Evolutionary conservation across 2,329 filamentous ascomycete species (phyloP).

Genomic region (Aureobasidium lini): DNA sequence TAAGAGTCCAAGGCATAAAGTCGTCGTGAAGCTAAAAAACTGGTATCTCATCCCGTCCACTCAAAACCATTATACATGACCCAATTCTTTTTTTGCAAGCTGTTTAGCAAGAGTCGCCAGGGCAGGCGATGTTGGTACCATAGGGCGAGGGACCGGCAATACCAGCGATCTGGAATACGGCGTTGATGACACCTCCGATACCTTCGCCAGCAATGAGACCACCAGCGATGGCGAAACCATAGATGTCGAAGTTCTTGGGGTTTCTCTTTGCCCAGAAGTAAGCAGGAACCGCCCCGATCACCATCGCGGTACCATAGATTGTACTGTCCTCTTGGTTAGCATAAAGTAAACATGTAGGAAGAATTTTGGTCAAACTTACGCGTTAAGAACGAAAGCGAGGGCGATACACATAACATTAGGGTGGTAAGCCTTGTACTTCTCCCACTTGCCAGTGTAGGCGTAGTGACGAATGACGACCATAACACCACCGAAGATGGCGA

Average conservation of each 20-base stretch:
- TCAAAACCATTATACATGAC: not conserved
- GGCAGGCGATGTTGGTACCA: constrained; percentile 37
- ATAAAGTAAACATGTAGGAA: no score
- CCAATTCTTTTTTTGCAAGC: not conserved
- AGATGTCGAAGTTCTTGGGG: constrained; percentile 48
- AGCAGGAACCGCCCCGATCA: constrained; percentile 47
- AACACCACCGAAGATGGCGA: constrained; percentile 44
- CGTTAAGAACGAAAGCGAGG: constrained; percentile 51
- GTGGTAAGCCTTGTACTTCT: constrained; percentile 49
- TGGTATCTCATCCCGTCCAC: not conserved
- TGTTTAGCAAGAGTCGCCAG: constrained; percentile 27
- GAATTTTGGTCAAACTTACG: no score
- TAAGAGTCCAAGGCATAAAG: not conserved
- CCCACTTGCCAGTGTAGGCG: constrained; percentile 45
- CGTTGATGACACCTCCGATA: constrained; percentile 56
- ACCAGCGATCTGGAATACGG: constrained; percentile 41
- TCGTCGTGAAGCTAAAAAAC: not conserved
- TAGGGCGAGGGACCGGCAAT: constrained; percentile 34
- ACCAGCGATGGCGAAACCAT: constrained; percentile 52
- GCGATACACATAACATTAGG: constrained; percentile 58
- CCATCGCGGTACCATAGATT: constrained; percentile 51
- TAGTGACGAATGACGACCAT: constrained; percentile 51
- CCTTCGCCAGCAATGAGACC: constrained; percentile 58
- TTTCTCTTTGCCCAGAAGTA: constrained; percentile 49
- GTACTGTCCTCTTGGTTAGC: no score